These are phyloP conservation scores for Globisporangium irregulare DNA, from an alignment of 352 stramenopile species.

Conservation along the genomic window DNA sequence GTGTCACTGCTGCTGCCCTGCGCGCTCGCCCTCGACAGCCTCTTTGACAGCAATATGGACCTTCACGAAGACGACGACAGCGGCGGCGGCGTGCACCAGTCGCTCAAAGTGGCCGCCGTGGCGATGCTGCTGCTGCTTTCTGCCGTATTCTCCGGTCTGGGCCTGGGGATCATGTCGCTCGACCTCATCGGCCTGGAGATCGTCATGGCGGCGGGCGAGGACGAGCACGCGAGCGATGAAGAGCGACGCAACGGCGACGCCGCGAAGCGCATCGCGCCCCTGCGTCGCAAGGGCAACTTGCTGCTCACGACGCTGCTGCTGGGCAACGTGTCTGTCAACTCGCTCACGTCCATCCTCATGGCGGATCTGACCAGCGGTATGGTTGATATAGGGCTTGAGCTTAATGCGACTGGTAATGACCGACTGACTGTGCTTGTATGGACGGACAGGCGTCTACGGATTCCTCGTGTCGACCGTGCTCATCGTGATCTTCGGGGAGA, in stretches of 20 bases:
- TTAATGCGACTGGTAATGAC: not conserved
- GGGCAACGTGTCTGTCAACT: constrained; percentile 96
- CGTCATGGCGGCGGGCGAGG: constrained; percentile 89
- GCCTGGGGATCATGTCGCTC: constrained; percentile 96
- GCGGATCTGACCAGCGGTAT: constrained; percentile 69
- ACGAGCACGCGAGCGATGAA: constrained; percentile 66
- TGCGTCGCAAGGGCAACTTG: constrained; percentile 95
- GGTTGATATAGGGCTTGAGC: constrained; percentile 2
- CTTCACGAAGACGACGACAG: not conserved
- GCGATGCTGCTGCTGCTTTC: constrained; percentile 82
- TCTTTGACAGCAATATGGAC: constrained; percentile 3
- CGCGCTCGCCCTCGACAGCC: not conserved
- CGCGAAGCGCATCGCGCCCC: constrained; percentile 78
- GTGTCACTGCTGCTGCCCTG: constrained; percentile 6
- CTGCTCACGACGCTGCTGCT: constrained; percentile 95
- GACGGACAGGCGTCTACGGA: constrained; percentile 38
- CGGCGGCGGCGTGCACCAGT: constrained; percentile 13
- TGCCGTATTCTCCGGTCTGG: constrained; percentile 92
- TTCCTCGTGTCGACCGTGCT: constrained; percentile 92
- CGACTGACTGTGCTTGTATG: constrained; percentile 8
- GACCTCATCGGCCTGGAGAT: constrained; percentile 98
- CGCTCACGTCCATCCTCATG: constrained; percentile 95
- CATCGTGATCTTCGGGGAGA: constrained; percentile 95
- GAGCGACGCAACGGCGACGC: constrained; percentile 58
- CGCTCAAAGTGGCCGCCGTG: constrained; percentile 47